A percentile compares a stretch with the other conserved stretches of the same genome.
Evolutionary conservation across 139 green algal genomes (phyloP).

Genomic region (Diplosphaera chodatii): DNA sequence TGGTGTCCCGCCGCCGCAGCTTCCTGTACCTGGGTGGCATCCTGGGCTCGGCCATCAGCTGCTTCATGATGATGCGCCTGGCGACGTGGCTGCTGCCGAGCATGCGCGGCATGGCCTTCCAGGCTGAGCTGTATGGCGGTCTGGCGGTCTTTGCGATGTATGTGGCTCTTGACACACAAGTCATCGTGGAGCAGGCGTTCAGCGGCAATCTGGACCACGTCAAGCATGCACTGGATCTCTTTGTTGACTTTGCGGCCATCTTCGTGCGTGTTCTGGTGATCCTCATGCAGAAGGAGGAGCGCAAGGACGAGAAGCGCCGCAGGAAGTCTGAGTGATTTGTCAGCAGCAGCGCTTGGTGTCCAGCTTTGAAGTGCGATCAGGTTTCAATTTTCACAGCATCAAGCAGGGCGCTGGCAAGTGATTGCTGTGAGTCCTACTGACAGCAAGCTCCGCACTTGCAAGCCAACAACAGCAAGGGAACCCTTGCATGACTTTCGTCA

Average conservation of each 20-base stretch:
- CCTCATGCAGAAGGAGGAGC: background rate
- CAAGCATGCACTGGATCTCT: background rate
- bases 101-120: background rate
- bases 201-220: background rate
- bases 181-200: background rate
- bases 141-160: background rate
- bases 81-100: background rate
- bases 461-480: no score
- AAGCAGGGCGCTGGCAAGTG: no score
- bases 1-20: slow-evolving; percentile 1
- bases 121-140: background rate
- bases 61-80: background rate
- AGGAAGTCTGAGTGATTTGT: background rate
- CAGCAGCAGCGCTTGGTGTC: no score
- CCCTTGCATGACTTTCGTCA: no score
- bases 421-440: no score
- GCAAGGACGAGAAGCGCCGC: background rate
- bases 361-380: no score
- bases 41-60: background rate
- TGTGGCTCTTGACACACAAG: background rate
- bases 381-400: no score
- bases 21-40: background rate
- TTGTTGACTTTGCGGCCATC: background rate
- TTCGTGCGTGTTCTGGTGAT: background rate
- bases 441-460: no score